Conservation (phyloP, 2,329 filamentous ascomycete genomes). For the Colletotrichum lindemuthianum region DNA sequence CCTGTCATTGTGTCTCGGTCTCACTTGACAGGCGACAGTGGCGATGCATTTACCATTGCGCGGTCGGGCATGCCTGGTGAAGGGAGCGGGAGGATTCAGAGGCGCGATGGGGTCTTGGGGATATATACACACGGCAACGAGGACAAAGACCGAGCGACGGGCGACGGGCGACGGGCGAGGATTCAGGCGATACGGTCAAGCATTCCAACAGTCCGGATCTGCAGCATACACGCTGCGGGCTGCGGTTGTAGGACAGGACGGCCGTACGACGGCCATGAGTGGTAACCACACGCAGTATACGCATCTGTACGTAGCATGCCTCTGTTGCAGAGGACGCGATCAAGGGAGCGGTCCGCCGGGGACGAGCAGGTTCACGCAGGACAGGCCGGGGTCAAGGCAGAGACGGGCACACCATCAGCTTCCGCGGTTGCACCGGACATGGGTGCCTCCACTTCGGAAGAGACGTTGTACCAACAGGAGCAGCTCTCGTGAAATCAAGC, state of each 20-base stretch:
- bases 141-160: conserved; percentile 1
- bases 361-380: conserved; percentile 21
- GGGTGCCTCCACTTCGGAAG: conserved; percentile 33
- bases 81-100: conserved; percentile 5
- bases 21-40: conserved; percentile 36
- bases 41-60: conserved; percentile 28
- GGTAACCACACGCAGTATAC: too few relatives aligned
- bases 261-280: too few relatives aligned
- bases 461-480: conserved; percentile 34
- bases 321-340: background rate
- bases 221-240: conserved; percentile 6
- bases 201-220: conserved; percentile 24
- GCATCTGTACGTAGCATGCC: too few relatives aligned
- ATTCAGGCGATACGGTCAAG: conserved; percentile 1
- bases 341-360: conserved; percentile 26
- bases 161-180: background rate
- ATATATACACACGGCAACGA: conserved; percentile 33
- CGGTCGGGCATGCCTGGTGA: conserved; percentile 27
- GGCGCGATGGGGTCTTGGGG: conserved; percentile 18
- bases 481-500: conserved; percentile 19
- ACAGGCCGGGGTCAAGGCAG: conserved; percentile 22
- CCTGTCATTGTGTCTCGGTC: conserved; percentile 44
- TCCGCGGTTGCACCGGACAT: conserved; percentile 35
- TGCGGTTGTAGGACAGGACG: conserved; percentile 10
- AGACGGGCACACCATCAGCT: conserved; percentile 33